Evolutionary conservation across 2,329 filamentous ascomycete species (phyloP).

Genomic region (Monilinia fructigena): DNA sequence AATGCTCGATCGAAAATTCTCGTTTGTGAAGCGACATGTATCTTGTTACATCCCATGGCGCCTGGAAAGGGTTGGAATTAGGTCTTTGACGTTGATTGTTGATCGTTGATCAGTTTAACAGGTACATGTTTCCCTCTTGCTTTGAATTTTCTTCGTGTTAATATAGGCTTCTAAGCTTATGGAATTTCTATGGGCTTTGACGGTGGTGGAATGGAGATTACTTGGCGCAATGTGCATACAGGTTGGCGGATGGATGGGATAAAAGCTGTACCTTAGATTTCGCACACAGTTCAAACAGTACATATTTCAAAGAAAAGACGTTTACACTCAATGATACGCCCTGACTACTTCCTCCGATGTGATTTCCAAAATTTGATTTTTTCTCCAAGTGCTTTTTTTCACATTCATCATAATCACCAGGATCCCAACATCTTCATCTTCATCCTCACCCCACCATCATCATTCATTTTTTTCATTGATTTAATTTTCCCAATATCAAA

Average conservation of each 20-base stretch:
- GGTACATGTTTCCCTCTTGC: background rate
- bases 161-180: constrained; percentile 2
- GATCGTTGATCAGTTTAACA: too few relatives aligned
- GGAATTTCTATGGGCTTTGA: background rate
- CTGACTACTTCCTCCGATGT: background rate
- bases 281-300: background rate
- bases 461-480: background rate
- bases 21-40: too few relatives aligned
- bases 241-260: constrained; percentile 6
- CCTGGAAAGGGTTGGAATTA: too few relatives aligned
- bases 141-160: background rate
- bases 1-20: too few relatives aligned
- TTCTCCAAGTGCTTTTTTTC: background rate
- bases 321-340: background rate
- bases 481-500: background rate
- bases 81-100: too few relatives aligned
- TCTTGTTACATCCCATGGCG: too few relatives aligned
- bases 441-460: background rate
- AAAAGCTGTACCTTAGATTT: constrained; percentile 9
- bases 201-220: background rate
- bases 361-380: background rate
- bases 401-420: background rate
- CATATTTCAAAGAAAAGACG: background rate
- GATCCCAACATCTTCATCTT: background rate
- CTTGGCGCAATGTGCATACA: background rate